phyloP scores from a whole-genome alignment of 1,284 basidiomycete genomes.

The Boletus subluridellus region DNA sequence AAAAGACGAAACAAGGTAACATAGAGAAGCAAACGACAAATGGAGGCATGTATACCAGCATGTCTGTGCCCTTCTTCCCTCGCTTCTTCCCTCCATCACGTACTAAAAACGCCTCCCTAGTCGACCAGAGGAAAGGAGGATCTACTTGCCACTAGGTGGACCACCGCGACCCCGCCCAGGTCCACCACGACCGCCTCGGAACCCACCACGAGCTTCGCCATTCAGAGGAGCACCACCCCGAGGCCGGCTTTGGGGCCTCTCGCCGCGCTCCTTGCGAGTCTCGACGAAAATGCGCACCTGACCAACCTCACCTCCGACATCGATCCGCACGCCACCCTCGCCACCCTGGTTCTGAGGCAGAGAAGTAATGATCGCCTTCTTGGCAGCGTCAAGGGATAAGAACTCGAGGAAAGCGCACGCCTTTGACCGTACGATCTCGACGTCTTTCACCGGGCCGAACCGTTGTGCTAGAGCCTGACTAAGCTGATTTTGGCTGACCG shows the following conservation, averaged over 20 bases:
- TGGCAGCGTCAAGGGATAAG: conserved; percentile 71
- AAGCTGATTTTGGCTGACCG: conserved; percentile 62
- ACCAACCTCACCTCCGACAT: conserved; percentile 49
- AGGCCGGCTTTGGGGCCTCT: conserved; percentile 54
- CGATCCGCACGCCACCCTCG: conserved; percentile 83
- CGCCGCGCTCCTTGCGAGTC: conserved; percentile 84
- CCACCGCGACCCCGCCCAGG: conserved; percentile 36
- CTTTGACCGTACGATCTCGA: conserved; percentile 85
- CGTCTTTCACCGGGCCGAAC: conserved; percentile 85
- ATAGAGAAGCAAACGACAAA: conserved; percentile 13
- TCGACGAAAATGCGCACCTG: conserved; percentile 73
- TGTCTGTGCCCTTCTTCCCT: not conserved
- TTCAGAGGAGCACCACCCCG: conserved; percentile 47
- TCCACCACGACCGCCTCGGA: conserved; percentile 36
- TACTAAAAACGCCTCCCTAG: conserved; percentile 2
- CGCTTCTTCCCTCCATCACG: not conserved
- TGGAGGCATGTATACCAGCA: conserved; percentile 12
- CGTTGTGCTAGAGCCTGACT: conserved; percentile 56
- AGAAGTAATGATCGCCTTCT: conserved; percentile 77
- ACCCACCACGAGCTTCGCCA: conserved; percentile 41
- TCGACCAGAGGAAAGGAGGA: not conserved
- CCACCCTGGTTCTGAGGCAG: conserved; percentile 67
- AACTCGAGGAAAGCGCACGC: conserved; percentile 97
- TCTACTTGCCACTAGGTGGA: conserved; percentile 26
- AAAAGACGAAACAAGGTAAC: conserved; percentile 14